Percentiles rank a stretch among this genome's conserved stretches.
phyloP scores from a whole-genome alignment of 2,329 filamentous ascomycete species.

The Botryotinia convoluta region DNA sequence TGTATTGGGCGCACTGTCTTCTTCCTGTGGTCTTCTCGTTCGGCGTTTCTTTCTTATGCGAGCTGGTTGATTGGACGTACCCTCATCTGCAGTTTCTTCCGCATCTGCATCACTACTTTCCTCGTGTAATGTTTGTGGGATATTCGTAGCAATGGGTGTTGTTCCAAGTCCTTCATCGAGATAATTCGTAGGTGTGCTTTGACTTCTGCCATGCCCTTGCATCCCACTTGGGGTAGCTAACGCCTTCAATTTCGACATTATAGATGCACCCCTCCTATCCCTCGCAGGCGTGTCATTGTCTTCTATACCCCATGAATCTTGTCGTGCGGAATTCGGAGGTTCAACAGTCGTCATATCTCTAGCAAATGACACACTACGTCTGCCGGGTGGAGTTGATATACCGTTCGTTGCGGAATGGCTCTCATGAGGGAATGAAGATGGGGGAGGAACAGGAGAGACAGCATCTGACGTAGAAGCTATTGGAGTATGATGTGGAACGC shows the following conservation, averaged over 20 bases:
- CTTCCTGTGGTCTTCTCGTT: slow-evolving; percentile 56
- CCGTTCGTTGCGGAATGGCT: slow-evolving; percentile 27
- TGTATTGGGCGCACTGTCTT: slow-evolving; percentile 60
- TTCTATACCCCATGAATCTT: slow-evolving; percentile 58
- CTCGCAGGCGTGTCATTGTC: slow-evolving; percentile 60
- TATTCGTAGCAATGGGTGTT: slow-evolving; percentile 46
- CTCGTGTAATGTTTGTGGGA: slow-evolving; percentile 54
- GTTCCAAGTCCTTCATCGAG: slow-evolving; percentile 42
- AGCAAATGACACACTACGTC: slow-evolving; percentile 75
- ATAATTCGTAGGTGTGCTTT: slow-evolving; percentile 38
- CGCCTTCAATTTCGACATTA: slow-evolving; percentile 78
- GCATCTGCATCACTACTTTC: slow-evolving; percentile 76
- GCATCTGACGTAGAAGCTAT: background rate
- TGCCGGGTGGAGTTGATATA: slow-evolving; percentile 40
- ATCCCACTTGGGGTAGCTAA: slow-evolving; percentile 55
- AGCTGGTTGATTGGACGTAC: slow-evolving; percentile 45
- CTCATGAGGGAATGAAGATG: slow-evolving; percentile 19
- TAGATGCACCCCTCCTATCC: slow-evolving; percentile 59
- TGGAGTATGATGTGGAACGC: slow-evolving; percentile 30
- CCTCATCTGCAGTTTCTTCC: slow-evolving; percentile 83
- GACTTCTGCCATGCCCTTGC: slow-evolving; percentile 46
- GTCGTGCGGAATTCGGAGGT: slow-evolving; percentile 53
- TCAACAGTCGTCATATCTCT: slow-evolving; percentile 46
- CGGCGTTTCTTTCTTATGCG: slow-evolving; percentile 63
- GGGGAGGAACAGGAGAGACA: slow-evolving; percentile 18